Evolutionary conservation across 1,284 basidiomycete genomes (phyloP).

Genomic region (Violaceomyces palustris): DNA sequence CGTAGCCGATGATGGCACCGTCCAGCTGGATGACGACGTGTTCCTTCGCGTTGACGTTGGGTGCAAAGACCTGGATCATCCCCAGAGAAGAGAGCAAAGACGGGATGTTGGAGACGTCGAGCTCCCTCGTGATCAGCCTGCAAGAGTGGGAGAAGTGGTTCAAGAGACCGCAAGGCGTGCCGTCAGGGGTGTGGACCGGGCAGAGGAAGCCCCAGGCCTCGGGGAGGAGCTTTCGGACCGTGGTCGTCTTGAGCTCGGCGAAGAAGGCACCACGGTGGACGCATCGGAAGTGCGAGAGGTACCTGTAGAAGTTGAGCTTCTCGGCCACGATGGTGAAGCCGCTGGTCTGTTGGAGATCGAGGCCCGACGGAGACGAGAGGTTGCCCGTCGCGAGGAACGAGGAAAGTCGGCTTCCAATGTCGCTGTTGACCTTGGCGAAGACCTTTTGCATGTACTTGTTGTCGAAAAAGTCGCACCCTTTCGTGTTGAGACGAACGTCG

Average conservation of each 20-base stretch:
- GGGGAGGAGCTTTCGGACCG: constrained; percentile 91
- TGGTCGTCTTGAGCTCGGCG: constrained; percentile 95
- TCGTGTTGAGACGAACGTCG: constrained; percentile 70
- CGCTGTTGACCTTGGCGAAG: constrained; percentile 75
- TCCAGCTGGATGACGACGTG: constrained; percentile 90
- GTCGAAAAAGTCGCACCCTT: constrained; percentile 75
- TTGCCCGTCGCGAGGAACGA: constrained; percentile 99
- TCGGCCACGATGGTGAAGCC: constrained; percentile 98
- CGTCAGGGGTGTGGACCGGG: constrained; percentile 98
- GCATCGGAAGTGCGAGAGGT: constrained; percentile 96
- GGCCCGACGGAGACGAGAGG: constrained; percentile 84
- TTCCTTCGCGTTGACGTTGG: constrained; percentile 68
- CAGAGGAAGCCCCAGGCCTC: constrained; percentile 99
- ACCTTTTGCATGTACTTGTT: constrained; percentile 77
- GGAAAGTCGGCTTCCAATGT: constrained; percentile 81
- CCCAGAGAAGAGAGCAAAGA: constrained; percentile 78
- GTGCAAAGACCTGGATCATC: constrained; percentile 85
- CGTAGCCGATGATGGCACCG: constrained; percentile 93
- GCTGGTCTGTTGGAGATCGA: constrained; percentile 93
- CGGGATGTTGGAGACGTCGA: constrained; percentile 74
- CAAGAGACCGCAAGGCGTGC: constrained; percentile 91
- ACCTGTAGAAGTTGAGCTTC: constrained; percentile 97
- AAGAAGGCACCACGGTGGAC: constrained; percentile 99
- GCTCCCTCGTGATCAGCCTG: constrained; percentile 75
- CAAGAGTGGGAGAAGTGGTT: constrained; percentile 95